Evolutionary conservation across 257 asterid genomes (phyloP).

Genomic region (Mitragyna speciosa): DNA sequence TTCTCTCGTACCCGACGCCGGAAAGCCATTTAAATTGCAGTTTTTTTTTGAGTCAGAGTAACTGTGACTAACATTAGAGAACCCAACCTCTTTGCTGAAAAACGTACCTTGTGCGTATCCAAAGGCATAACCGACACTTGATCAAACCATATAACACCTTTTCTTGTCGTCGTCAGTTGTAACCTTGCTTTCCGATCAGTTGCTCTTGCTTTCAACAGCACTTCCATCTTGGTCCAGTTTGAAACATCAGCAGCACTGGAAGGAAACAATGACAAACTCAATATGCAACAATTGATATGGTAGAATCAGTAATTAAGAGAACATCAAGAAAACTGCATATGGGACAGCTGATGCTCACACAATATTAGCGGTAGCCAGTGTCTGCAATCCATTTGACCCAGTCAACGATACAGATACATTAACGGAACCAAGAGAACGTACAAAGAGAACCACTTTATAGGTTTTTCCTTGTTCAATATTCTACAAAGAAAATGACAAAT

Average conservation of each 20-base stretch:
- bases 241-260: constrained; percentile 62
- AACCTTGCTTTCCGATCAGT: constrained; percentile 70
- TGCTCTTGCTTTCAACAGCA: constrained; percentile 58
- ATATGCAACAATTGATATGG: constrained; percentile 14
- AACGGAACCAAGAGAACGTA: constrained; percentile 63
- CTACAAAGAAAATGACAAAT: constrained; percentile 43
- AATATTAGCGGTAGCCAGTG: constrained; percentile 58
- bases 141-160: constrained; percentile 91
- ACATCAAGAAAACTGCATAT: neutral
- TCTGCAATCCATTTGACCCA: constrained; percentile 56
- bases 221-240: constrained; percentile 77
- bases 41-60: neutral
- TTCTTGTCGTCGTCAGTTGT: constrained; percentile 66
- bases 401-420: constrained; percentile 64
- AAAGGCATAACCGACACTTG: constrained; percentile 95
- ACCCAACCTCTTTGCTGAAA: neutral
- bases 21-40: neutral
- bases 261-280: constrained; percentile 21
- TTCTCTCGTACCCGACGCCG: neutral
- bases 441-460: constrained; percentile 73
- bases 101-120: constrained; percentile 77
- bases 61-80: neutral
- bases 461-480: constrained; percentile 86
- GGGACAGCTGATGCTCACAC: constrained; percentile 45
- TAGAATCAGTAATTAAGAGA: constrained; percentile 13